Evolutionary conservation across 2,329 filamentous ascomycete genomes (phyloP).

Genomic region (Penicillium sp.): DNA sequence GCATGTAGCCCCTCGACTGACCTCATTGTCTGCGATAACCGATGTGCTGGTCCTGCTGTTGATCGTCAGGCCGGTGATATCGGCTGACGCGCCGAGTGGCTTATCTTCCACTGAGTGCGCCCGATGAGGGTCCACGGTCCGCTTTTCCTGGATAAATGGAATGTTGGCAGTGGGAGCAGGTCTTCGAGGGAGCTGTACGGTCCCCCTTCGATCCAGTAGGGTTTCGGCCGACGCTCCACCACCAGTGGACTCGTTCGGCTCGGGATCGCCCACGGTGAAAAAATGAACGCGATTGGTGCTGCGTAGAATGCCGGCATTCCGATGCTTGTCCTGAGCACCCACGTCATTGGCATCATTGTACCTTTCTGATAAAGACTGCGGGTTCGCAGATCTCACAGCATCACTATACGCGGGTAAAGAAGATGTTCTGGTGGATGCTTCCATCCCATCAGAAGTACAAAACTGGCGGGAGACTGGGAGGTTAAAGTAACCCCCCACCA

Average conservation of each 20-base stretch:
- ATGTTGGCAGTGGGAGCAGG: slow-evolving; percentile 40
- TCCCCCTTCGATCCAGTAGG: slow-evolving; percentile 34
- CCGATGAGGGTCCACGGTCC: slow-evolving; percentile 22
- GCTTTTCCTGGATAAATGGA: slow-evolving; percentile 34
- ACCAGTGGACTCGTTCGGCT: slow-evolving; percentile 18
- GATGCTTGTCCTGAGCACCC: slow-evolving; percentile 33
- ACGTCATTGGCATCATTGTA: slow-evolving; percentile 21
- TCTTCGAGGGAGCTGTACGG: slow-evolving; percentile 30
- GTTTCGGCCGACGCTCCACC: slow-evolving; percentile 29
- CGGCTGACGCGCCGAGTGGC: slow-evolving; percentile 29
- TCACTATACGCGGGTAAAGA: slow-evolving; percentile 28
- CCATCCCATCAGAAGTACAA: slow-evolving; percentile 27
- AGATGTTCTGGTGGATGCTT: slow-evolving; percentile 23
- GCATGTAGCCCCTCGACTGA: slow-evolving; percentile 16
- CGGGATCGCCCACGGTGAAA: slow-evolving; percentile 31
- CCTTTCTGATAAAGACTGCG: slow-evolving; percentile 12
- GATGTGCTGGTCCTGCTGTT: slow-evolving; percentile 27
- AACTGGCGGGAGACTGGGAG: slow-evolving; percentile 31
- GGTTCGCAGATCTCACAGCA: slow-evolving; percentile 19
- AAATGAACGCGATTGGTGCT: slow-evolving; percentile 39
- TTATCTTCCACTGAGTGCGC: slow-evolving; percentile 28
- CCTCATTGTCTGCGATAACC: slow-evolving; percentile 29
- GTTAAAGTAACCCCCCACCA: slow-evolving; percentile 40
- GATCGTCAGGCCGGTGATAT: slow-evolving; percentile 32
- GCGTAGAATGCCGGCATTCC: slow-evolving; percentile 43